Evolutionary conservation across 1,284 basidiomycete species (phyloP), one percentile per base, ranked within the genome.

Genomic region (Moniliella sp.): DNA sequence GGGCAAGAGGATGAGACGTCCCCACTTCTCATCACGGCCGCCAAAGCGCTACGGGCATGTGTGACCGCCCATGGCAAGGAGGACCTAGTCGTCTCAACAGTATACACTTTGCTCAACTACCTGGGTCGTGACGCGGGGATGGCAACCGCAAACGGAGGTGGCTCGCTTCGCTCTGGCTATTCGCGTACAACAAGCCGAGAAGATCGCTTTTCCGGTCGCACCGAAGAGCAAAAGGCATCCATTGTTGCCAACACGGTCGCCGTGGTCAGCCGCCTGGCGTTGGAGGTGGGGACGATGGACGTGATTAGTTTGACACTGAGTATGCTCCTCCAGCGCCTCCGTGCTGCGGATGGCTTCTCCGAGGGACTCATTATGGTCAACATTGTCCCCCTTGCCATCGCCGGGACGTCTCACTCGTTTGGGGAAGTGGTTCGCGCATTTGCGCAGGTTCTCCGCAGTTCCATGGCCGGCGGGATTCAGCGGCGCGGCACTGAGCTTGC

Each of bases 71-170:
- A 79, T 9, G 76, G 78, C 4, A 79, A 79, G 33, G 81, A 88
- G 46, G 83, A 88, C 57, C 70, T 86, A 28, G 71, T 84, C 48
- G 76, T 86, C 69, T 91, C 84, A 2, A 83, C 83, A 45, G 78
- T 91, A 72, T 93, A 94, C 61, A 86, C 83, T 5, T 69, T 94
- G 10, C 69, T 94, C 39, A 93, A 93, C 54, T 79, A 81, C 52
- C 76, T 93, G 35, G 79, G 71, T 63, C 76, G 75, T 60, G 81
- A 75, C 34, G n/a, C n/a, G n/a, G n/a, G n/a, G n/a, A n/a, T n/a
- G n/a, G n/a, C n/a, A n/a, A n/a, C n/a, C n/a, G n/a, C 47, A 7
- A 43, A 76, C 74, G 34, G 65, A 59, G 42, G 65, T 39, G 64
- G 67, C 15, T 61, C 70, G 5, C 30, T 60, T 62, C 21, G 68